Conservation (phyloP, 352 stramenopile genomes). For the Globisporangium heterothallicum region DNA sequence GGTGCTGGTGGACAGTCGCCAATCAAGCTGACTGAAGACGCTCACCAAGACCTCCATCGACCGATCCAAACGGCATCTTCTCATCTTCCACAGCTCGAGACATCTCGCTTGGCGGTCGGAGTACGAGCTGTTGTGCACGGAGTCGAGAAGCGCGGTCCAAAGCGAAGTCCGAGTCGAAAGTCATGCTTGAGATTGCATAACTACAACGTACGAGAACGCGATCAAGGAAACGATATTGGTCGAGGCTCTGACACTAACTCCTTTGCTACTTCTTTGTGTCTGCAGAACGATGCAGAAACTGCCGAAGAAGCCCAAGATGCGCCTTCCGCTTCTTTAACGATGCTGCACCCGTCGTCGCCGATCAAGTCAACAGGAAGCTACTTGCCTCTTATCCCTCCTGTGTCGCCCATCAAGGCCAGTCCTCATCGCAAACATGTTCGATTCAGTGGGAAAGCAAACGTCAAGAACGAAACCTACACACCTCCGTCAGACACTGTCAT, state of each 20-base stretch:
- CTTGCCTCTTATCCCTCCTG: constrained; percentile 31
- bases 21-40: constrained; percentile 2
- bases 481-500: neutral
- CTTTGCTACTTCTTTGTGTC: neutral
- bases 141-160: constrained; percentile 44
- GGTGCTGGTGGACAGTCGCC: constrained; percentile 5
- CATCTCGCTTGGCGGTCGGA: constrained; percentile 39
- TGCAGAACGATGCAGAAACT: neutral
- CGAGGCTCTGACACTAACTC: neutral
- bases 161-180: constrained; percentile 46
- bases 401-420: constrained; percentile 53
- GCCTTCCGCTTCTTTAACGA: neutral
- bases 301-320: neutral
- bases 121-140: constrained; percentile 47
- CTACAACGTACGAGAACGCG: constrained; percentile 31
- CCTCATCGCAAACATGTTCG: constrained; percentile 33
- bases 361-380: constrained; percentile 6
- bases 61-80: constrained; percentile 27
- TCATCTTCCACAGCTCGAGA: constrained; percentile 48
- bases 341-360: neutral
- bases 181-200: constrained; percentile 53
- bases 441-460: constrained; percentile 11
- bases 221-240: neutral
- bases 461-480: neutral
- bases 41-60: constrained; percentile 4